A percentile compares a stretch with the other conserved stretches of the same genome.
Evolutionary conservation across 2,329 filamentous ascomycete species (phyloP).

Genomic region (Claviceps spartinae): DNA sequence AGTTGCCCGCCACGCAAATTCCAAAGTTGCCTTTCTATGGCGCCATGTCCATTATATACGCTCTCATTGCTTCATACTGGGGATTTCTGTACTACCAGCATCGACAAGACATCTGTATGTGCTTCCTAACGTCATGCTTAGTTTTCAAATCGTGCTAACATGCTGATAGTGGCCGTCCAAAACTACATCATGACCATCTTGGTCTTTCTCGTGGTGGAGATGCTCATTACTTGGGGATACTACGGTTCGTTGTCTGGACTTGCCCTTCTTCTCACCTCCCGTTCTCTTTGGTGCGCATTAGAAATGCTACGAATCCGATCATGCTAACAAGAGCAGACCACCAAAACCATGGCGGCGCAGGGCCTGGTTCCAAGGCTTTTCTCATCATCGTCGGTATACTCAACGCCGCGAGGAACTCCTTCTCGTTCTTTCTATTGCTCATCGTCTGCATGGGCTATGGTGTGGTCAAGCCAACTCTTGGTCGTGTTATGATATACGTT

Average conservation of each 20-base stretch:
- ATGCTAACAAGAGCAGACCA: conserved; percentile 51
- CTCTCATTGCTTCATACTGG: conserved; percentile 73
- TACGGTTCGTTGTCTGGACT: conserved; percentile 47
- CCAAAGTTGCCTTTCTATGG: conserved; percentile 96
- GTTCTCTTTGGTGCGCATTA: background rate
- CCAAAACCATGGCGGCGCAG: conserved; percentile 79
- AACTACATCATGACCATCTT: conserved; percentile 98
- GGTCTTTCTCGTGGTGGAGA: conserved; percentile 85
- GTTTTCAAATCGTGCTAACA: background rate
- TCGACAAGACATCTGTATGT: conserved; percentile 71
- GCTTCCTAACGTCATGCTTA: background rate
- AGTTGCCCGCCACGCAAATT: conserved; percentile 89
- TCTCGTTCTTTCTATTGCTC: conserved; percentile 93
- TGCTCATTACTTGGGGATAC: conserved; percentile 97
- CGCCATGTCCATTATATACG: conserved; percentile 85
- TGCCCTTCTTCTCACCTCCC: background rate
- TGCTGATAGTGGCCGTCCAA: conserved; percentile 64
- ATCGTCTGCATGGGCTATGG: conserved; percentile 99
- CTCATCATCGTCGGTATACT: conserved; percentile 86
- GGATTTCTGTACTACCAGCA: conserved; percentile 92
- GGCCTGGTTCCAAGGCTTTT: conserved; percentile 67
- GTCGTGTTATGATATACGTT: conserved; percentile 87
- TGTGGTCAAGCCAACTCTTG: conserved; percentile 86
- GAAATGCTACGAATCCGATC: background rate
- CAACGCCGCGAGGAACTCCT: conserved; percentile 89